These are phyloP conservation scores for Uromyces viciae-fabae DNA, from an alignment of 1,284 basidiomycete species.

Conservation along the genomic window DNA sequence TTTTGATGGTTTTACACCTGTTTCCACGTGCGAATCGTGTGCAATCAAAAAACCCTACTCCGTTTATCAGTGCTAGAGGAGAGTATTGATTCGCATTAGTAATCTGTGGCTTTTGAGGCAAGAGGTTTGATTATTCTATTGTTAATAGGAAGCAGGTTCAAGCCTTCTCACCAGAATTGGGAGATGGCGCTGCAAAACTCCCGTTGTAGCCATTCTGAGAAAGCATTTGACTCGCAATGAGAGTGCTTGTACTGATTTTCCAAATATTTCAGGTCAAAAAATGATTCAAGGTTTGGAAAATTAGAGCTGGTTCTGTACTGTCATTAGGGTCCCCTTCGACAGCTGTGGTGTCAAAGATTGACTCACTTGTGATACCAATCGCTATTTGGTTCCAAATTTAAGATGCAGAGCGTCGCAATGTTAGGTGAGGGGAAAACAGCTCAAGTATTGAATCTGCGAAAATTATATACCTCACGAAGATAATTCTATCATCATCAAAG, in stretches of 20 bases:
- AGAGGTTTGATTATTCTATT: neutral
- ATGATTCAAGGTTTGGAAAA: neutral
- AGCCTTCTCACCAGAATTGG: conserved; percentile 55
- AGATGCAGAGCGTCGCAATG: no score
- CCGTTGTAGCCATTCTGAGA: conserved; percentile 49
- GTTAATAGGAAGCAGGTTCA: neutral
- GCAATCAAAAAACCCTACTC: conserved; percentile 31
- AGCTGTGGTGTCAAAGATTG: no score
- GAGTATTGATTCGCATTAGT: neutral
- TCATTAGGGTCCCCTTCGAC: no score
- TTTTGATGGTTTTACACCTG: neutral
- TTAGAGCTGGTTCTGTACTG: no score
- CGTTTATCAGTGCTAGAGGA: conserved; percentile 24
- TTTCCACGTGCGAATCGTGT: neutral
- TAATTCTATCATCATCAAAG: conserved; percentile 27
- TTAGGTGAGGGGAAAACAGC: no score
- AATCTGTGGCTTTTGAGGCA: neutral
- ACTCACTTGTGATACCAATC: conserved; percentile 39
- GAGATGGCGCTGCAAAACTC: conserved; percentile 52
- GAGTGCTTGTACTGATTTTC: conserved; percentile 13
- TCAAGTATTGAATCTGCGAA: no score
- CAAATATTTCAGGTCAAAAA: neutral
- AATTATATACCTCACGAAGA: conserved; percentile 20
- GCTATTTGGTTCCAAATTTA: neutral
- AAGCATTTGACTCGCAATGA: conserved; percentile 27